Evolutionary conservation across 2,329 filamentous ascomycete species (phyloP), one percentile per base, ranked within the genome.

Genomic region (Seiridium unicorne): DNA sequence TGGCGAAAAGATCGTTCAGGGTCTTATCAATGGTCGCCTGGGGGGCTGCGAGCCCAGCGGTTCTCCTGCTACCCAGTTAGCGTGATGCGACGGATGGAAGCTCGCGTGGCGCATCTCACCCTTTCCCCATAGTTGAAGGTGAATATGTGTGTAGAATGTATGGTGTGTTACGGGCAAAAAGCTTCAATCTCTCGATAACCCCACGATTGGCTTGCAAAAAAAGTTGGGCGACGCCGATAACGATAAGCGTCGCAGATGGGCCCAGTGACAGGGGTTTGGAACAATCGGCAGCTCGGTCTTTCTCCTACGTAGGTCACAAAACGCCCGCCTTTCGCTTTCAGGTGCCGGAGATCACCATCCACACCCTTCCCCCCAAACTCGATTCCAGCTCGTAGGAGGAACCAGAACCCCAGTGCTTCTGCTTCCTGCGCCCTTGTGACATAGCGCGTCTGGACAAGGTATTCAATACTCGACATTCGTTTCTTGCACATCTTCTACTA

Each of bases 1-100:
- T 59, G 6, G 57, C 47, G 31, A 59, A 59, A 8, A 59, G 57
- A 59, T 53, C 48, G 31, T 36, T 32, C 11, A 58, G 44, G 18
- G 55, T 51, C 46, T 58, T 49, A 34, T 58, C 55, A 8, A 35
- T 64, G 10, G 62, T 60, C 7, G 47, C 31, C 36, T 56, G 48
- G 51, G 40, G 34, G 34, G 44, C 49, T 26, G n/a, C 35, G 3
- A 58, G 55, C 26, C 55, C 46, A 26, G 46, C 44, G 34, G 49
- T 35, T 31, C 51, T 58, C 11, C 55, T 58, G 46, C 4, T 34
- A 31, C 7, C 26, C 6, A 47, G 18, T 57, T 35, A 57, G 42
- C 42, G 47, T 36, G 10, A 5, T 36, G 18, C 11, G 13, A 31
- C 36, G 7, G 18, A 34, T 11, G 26, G 38, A 35, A 44, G 51